Evolutionary conservation across 148 eudicot genomes (phyloP).

Genomic region (Rhododendron griersonianum): DNA sequence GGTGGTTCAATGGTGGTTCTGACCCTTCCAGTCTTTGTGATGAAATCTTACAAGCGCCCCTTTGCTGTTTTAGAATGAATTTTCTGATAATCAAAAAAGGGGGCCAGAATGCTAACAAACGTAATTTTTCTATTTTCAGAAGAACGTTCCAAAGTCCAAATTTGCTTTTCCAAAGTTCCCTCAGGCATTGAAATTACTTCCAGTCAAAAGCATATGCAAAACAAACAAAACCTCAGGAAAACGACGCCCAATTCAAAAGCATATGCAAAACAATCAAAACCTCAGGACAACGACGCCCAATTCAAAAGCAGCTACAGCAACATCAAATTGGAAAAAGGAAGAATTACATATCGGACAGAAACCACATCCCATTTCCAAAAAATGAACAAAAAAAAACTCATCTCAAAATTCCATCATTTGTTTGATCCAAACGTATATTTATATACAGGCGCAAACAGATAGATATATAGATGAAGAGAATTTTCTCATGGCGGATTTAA

Average conservation of each 20-base stretch:
- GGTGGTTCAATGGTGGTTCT: neutral
- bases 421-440: neutral
- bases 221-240: neutral
- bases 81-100: neutral
- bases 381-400: neutral
- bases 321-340: neutral
- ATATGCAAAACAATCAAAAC: too few species aligned
- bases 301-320: neutral
- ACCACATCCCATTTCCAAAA: neutral
- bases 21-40: neutral
- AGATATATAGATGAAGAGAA: neutral
- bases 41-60: neutral
- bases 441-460: neutral
- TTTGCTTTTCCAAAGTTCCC: neutral
- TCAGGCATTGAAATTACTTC: neutral
- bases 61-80: neutral
- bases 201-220: neutral
- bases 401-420: neutral
- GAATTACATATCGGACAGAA: neutral
- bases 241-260: neutral
- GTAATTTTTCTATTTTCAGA: neutral
- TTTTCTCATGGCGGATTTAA: neutral
- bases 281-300: too few species aligned
- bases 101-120: neutral
- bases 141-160: neutral